Evolutionary conservation across 371 early-diverging fungal species (phyloP), one percentile per base, ranked within the genome.

Genomic region (Smittium culicis): DNA sequence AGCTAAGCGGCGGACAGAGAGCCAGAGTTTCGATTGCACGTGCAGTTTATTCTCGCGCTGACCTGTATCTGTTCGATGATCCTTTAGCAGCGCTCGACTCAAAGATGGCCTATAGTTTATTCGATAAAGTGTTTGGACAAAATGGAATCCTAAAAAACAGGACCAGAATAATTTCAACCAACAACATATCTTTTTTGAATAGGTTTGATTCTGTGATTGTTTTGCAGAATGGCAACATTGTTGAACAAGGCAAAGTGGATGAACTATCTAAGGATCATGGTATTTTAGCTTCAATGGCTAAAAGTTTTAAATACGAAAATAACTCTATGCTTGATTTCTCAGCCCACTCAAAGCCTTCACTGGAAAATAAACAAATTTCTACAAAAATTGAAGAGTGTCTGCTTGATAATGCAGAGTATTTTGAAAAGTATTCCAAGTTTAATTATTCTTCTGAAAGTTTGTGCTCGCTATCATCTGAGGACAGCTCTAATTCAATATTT

Each of bases 11-110:
- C 66, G 92, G 92, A 8, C 91, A 92, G 70, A 89, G 85, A 77
- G 83, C 85, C 11, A 84, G 90, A 67, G 80, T 89, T 17, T 84
- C 85, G 16, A 71, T 91, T 61, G 91, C 91, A 1, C 79, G 34
- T 16, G 92, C 92, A 20, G 85, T 91, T 17, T 94, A 94, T 73
- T 81, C 85, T 17, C 80, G 83, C 64, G 87, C 91, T 33, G 93
- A 92, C 74, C 81, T 94, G 1, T 84, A 86, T 67, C 69, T 91
- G 33, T 58, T 88, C 68, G 92, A 93, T 69, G 92, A 91, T 61
- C 82, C 90, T 11, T 67, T 90, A 64, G 80, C 84, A 35, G 93
- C 94, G 28, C 93, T 97, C 1, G 96, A 97, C 79, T 87, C 90
- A 1, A 90, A 92, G 65, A 94, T 96, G 2, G 94, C 91, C 29